Percentiles rank a stretch among this genome's conserved stretches.
phyloP scores from a whole-genome alignment of 176 grass and related monocot genomes.

The Eleusine coracana region DNA sequence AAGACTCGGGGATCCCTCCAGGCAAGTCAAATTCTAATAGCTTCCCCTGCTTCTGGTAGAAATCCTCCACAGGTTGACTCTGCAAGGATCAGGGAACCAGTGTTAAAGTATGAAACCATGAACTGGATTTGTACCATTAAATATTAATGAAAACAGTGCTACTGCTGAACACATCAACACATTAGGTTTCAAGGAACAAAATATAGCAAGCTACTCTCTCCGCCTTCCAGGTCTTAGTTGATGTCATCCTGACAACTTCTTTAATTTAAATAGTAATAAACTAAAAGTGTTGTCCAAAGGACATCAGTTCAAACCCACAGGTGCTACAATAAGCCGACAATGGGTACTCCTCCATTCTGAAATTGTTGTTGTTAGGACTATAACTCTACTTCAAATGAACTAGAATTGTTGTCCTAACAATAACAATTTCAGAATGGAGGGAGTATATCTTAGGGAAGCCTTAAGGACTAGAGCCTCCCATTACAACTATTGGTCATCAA shows the following conservation, averaged over 20 bases:
- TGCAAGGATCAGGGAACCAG: constrained; percentile 45
- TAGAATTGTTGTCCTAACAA: too few species aligned
- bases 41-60: constrained; percentile 71
- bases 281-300: too few species aligned
- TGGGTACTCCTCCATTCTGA: too few species aligned
- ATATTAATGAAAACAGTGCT: neutral
- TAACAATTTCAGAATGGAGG: too few species aligned
- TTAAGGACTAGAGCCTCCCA: neutral
- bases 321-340: neutral
- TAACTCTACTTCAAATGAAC: too few species aligned
- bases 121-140: neutral
- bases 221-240: too few species aligned
- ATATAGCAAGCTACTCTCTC: neutral
- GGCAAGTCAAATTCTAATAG: constrained; percentile 90
- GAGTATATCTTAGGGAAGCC: neutral
- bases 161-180: neutral
- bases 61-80: constrained; percentile 88
- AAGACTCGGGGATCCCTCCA: constrained; percentile 87
- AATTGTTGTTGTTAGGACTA: too few species aligned
- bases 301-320: too few species aligned
- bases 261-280: too few species aligned
- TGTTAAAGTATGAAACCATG: neutral
- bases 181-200: neutral
- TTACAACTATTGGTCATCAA: neutral
- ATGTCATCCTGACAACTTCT: too few species aligned